A percentile compares a stretch with the other conserved stretches of the same genome.
phyloP scores from a whole-genome alignment of 192 early-diverging fungal genomes.

The Geranomyces michiganensis region DNA sequence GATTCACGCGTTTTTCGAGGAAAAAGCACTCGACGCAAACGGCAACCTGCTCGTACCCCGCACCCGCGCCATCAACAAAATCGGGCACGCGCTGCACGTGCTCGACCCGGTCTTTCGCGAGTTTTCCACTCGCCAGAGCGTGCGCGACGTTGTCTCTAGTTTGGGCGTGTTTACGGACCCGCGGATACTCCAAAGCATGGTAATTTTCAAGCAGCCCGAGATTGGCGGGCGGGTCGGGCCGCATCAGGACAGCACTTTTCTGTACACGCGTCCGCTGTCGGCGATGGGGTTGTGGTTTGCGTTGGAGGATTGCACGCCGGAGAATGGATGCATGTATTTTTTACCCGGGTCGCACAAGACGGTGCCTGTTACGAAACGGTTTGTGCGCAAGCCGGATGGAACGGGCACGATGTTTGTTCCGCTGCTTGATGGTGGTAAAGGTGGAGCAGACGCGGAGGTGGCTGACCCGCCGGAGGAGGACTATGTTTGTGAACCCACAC shows the following conservation, averaged over 20 bases:
- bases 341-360: constrained; percentile 81
- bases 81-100: constrained; percentile 87
- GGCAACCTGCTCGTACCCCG: constrained; percentile 68
- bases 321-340: constrained; percentile 88
- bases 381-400: constrained; percentile 60
- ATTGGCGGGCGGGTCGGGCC: constrained; percentile 73
- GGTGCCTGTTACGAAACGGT: constrained; percentile 62
- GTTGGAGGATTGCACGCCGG: constrained; percentile 83
- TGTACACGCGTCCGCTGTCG: constrained; percentile 84
- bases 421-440: constrained; percentile 40
- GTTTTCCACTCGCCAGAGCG: constrained; percentile 59
- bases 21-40: constrained; percentile 71
- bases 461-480: constrained; percentile 57
- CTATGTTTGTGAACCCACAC: constrained; percentile 62
- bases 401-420: constrained; percentile 63
- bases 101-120: constrained; percentile 72
- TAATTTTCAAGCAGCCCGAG: constrained; percentile 67
- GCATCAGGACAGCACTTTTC: constrained; percentile 91
- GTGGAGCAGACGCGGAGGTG: constrained; percentile 36
- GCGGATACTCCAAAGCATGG: constrained; percentile 85
- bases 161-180: constrained; percentile 70
- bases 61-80: constrained; percentile 80
- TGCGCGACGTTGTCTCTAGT: constrained; percentile 58
- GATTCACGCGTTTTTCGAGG: constrained; percentile 87
- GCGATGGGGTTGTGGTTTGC: constrained; percentile 92